Conservation (phyloP, 805 yeast species). For the Metschnikowia baotianmanensis region DNA sequence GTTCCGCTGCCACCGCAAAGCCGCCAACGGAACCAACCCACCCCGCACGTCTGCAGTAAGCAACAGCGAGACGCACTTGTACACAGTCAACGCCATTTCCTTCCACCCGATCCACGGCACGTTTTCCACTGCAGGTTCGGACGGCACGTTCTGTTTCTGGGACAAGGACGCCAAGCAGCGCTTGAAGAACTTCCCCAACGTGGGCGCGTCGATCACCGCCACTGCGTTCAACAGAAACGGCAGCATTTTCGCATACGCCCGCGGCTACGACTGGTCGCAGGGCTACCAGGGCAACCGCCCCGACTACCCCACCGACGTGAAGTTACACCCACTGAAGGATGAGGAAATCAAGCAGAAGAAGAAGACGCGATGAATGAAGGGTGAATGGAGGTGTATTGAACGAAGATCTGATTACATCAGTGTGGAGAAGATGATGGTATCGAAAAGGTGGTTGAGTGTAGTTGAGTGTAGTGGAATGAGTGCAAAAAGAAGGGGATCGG, state of each 20-base stretch:
- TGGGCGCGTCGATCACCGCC: conserved; percentile 67
- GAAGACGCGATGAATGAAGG: conserved; percentile 13
- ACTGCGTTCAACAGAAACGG: conserved; percentile 84
- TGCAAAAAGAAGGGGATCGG: background rate
- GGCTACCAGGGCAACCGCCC: conserved; percentile 78
- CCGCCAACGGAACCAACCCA: conserved; percentile 37
- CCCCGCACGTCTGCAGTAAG: conserved; percentile 26
- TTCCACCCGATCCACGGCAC: conserved; percentile 93
- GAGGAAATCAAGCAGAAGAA: conserved; percentile 74
- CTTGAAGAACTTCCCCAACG: conserved; percentile 71
- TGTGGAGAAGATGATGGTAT: background rate
- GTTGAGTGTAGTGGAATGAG: background rate
- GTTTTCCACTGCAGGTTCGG: conserved; percentile 90
- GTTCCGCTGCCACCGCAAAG: conserved; percentile 90
- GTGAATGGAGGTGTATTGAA: background rate
- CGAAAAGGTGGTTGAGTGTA: background rate
- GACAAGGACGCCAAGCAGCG: conserved; percentile 90
- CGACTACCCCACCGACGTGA: conserved; percentile 70
- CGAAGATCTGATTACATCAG: background rate
- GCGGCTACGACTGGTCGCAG: conserved; percentile 94
- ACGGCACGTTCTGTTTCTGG: conserved; percentile 94
- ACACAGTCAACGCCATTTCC: conserved; percentile 72
- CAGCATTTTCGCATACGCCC: conserved; percentile 81
- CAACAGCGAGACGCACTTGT: conserved; percentile 57
- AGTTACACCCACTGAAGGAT: conserved; percentile 81